Conservation (phyloP, 306 rosid genomes). For the Neltuma alba region DNA sequence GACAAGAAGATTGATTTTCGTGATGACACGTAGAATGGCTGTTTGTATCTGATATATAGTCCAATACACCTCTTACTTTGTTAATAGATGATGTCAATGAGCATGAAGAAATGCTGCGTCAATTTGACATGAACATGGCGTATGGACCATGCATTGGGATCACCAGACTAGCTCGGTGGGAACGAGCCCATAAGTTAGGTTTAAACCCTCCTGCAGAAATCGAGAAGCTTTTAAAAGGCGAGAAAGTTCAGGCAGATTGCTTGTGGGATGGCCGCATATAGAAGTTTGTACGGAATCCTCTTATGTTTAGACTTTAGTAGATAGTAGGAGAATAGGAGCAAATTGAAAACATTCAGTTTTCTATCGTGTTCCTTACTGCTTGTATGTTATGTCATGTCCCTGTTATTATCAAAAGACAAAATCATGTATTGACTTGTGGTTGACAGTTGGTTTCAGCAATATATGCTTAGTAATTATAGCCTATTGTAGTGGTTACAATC, state of each 20-base stretch:
- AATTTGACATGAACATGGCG: conserved; percentile 80
- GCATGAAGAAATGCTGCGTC: conserved; percentile 60
- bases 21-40: neutral
- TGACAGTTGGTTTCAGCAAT: neutral
- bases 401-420: neutral
- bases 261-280: conserved; percentile 67
- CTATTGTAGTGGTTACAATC: neutral
- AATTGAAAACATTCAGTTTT: conserved; percentile 4
- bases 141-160: conserved; percentile 89
- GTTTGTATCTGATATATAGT: neutral
- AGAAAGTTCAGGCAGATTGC: conserved; percentile 45
- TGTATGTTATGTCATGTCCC: neutral
- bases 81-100: conserved; percentile 59
- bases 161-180: conserved; percentile 73
- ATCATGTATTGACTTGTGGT: neutral
- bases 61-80: neutral
- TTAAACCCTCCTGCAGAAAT: conserved; percentile 70
- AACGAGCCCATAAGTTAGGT: conserved; percentile 73
- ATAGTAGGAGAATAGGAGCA: neutral
- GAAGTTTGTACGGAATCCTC: conserved; percentile 6
- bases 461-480: neutral
- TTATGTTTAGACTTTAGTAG: neutral
- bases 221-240: conserved; percentile 46
- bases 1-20: neutral
- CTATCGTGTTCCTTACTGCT: neutral